Percentiles rank a stretch among this genome's conserved stretches.
Conservation (phyloP, 805 yeast species). For the Komagataella pastoris region DNA sequence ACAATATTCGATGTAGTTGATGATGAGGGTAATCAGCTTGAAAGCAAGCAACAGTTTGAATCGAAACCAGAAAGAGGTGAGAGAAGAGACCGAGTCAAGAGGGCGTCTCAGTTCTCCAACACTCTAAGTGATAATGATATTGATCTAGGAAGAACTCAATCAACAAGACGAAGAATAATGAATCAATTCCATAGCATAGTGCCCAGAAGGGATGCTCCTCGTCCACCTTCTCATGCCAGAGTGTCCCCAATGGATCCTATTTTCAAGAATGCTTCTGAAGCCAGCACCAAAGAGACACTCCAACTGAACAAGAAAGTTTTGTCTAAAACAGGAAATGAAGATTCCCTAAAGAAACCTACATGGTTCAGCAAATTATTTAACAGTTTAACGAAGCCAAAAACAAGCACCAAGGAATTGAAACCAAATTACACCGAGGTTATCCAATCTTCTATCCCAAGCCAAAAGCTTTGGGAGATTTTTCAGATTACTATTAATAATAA, state of each 20-base stretch:
- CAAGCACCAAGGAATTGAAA: not conserved
- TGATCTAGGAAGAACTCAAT: not conserved
- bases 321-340: not conserved
- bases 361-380: not conserved
- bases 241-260: not conserved
- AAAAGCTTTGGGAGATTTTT: not conserved
- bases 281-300: not conserved
- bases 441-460: not conserved
- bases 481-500: not conserved
- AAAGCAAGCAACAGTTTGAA: not conserved
- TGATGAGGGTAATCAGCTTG: not conserved
- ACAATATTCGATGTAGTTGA: not conserved
- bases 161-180: not conserved
- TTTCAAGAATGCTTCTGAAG: not conserved
- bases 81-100: not conserved
- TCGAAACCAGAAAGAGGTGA: not conserved
- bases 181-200: not conserved
- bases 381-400: not conserved
- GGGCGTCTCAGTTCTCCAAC: not conserved
- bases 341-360: not conserved
- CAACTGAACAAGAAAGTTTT: not conserved
- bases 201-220: not conserved
- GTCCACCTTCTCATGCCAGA: not conserved
- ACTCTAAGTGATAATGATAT: not conserved
- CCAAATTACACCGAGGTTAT: not conserved